Evolutionary conservation across 2,329 filamentous ascomycete genomes (phyloP).

Genomic region (Mycosphaerella sp.): DNA sequence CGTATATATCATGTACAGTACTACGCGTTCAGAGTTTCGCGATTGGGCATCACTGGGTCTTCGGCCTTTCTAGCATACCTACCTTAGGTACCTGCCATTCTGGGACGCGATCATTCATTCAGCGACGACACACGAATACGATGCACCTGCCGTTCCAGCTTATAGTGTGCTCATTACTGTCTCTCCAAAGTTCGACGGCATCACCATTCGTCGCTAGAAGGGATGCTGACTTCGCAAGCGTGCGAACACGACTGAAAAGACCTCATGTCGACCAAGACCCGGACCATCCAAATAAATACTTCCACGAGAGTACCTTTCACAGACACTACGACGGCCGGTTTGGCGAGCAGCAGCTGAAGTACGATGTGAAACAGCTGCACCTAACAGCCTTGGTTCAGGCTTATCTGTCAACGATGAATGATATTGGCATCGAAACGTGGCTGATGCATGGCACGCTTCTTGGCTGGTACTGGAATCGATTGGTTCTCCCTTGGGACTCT

Average conservation of each 20-base stretch:
- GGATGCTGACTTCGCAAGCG: slow-evolving; percentile 42
- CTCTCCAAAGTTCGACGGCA: slow-evolving; percentile 4
- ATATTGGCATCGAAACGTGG: slow-evolving; percentile 55
- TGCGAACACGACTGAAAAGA: slow-evolving; percentile 37
- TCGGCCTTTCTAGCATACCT: too few species aligned
- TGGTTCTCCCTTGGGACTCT: slow-evolving; percentile 57
- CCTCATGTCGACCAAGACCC: slow-evolving; percentile 22
- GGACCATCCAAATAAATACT: slow-evolving; percentile 46
- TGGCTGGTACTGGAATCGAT: slow-evolving; percentile 59
- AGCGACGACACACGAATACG: not conserved
- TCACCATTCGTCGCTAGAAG: slow-evolving; percentile 19
- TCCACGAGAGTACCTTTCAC: slow-evolving; percentile 49
- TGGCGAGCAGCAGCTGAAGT: slow-evolving; percentile 41
- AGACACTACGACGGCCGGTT: slow-evolving; percentile 55
- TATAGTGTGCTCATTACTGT: slow-evolving; percentile 1
- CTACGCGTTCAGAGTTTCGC: not conserved
- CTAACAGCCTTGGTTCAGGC: slow-evolving; percentile 50
- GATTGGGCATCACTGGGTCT: not conserved
- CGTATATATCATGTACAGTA: not conserved
- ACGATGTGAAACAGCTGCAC: slow-evolving; percentile 44
- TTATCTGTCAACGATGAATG: slow-evolving; percentile 52
- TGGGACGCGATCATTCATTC: not conserved
- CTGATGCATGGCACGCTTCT: slow-evolving; percentile 58
- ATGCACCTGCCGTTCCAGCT: slow-evolving; percentile 10
- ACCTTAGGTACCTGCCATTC: not conserved